Percentiles rank a stretch among this genome's conserved stretches.
Conservation (phyloP, 345 rosid genomes). For the Linum trigynum region DNA sequence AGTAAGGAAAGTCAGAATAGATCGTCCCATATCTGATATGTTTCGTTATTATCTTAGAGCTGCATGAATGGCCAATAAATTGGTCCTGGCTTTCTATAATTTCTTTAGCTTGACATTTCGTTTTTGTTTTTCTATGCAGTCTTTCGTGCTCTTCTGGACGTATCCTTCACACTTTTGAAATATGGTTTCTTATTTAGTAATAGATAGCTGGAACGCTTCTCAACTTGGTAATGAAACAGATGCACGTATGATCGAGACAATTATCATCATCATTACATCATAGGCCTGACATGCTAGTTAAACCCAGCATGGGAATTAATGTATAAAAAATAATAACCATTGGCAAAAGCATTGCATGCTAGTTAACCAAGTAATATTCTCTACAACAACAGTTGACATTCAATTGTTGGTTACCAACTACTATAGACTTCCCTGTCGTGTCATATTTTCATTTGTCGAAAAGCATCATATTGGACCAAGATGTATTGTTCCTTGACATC, state of each 20-base stretch:
- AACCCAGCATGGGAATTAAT: no score
- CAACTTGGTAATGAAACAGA: not conserved
- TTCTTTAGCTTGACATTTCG: not conserved
- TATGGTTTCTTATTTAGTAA: not conserved
- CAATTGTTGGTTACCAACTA: not conserved
- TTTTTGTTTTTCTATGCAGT: slow-evolving; percentile 44
- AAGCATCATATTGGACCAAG: not conserved
- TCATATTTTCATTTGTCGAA: not conserved
- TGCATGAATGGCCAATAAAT: not conserved
- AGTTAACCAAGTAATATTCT: no score
- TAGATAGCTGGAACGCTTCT: not conserved
- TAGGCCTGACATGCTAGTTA: no score
- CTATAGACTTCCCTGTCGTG: not conserved
- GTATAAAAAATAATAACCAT: no score
- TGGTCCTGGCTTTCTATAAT: not conserved
- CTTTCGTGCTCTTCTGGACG: slow-evolving; percentile 99
- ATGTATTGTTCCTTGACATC: slow-evolving; percentile 36
- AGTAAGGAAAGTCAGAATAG: not conserved
- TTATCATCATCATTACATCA: no score
- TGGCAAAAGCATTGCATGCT: no score
- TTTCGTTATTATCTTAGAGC: not conserved
- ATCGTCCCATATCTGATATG: not conserved
- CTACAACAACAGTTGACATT: no score
- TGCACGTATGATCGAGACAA: no score
- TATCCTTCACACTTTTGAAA: slow-evolving; percentile 46